Evolutionary conservation across 345 rosid genomes (phyloP).

Genomic region (Aethionema arabicum): DNA sequence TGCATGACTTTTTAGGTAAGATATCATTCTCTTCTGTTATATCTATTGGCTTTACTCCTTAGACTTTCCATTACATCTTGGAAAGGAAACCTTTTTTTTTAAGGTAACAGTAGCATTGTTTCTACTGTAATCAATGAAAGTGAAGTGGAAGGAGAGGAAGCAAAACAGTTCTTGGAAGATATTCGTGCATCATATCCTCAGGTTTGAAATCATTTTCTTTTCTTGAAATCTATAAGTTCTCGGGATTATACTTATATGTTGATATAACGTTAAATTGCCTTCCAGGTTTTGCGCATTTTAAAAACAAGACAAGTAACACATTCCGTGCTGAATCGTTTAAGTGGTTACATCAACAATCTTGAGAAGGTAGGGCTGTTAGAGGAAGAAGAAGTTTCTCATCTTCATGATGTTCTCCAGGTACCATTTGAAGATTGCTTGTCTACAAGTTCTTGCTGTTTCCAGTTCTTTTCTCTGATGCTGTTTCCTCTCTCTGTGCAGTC

Average conservation of each 20-base stretch:
- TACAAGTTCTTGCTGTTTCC: not conserved
- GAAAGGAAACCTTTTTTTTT: not conserved
- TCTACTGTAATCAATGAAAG: constrained; percentile 73
- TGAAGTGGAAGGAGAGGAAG: constrained; percentile 81
- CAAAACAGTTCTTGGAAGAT: constrained; percentile 77
- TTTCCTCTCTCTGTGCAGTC: constrained; percentile 41
- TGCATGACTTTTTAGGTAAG: constrained; percentile 79
- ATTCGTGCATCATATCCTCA: constrained; percentile 79
- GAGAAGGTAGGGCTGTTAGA: constrained; percentile 82
- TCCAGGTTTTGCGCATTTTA: constrained; percentile 77
- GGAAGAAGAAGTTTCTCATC: constrained; percentile 86
- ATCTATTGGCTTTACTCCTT: not conserved
- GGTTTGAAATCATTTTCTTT: constrained; percentile 42
- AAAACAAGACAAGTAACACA: constrained; percentile 92
- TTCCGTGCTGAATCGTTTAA: constrained; percentile 76
- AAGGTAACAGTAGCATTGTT: constrained; percentile 68
- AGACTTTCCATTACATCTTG: not conserved
- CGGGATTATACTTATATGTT: not conserved
- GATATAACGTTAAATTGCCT: not conserved
- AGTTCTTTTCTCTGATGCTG: not conserved
- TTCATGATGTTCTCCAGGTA: constrained; percentile 88
- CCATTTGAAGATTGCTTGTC: not conserved
- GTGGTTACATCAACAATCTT: constrained; percentile 71
- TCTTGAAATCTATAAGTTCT: not conserved
- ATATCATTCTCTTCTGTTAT: constrained; percentile 7